phyloP scores from a whole-genome alignment of 2,329 filamentous ascomycete genomes.

The Fusarium clavum region DNA sequence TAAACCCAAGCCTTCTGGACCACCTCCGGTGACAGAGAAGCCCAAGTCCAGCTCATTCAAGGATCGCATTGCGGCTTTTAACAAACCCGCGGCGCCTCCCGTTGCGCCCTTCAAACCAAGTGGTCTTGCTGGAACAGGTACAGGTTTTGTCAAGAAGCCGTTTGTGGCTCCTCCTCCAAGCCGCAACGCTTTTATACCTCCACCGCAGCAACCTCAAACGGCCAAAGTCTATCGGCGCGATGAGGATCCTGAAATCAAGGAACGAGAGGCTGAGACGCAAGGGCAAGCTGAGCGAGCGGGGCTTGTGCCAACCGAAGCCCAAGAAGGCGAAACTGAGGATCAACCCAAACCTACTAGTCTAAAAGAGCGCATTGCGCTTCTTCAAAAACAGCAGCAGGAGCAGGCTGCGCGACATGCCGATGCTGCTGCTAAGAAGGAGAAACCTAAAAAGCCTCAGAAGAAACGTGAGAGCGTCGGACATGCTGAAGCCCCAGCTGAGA shows the following conservation, averaged over 20 bases:
- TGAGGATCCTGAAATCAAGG: conserved; percentile 80
- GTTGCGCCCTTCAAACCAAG: conserved; percentile 90
- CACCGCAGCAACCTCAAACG: conserved; percentile 75
- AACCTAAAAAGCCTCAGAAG: conserved; percentile 82
- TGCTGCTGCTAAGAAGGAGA: conserved; percentile 83
- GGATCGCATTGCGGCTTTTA: conserved; percentile 97
- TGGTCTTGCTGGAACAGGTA: conserved; percentile 65
- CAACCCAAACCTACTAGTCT: conserved; percentile 91
- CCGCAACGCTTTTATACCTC: conserved; percentile 88
- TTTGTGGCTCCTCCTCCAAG: conserved; percentile 96
- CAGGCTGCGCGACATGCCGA: conserved; percentile 86
- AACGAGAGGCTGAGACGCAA: conserved; percentile 72
- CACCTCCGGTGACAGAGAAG: conserved; percentile 79
- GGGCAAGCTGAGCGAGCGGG: conserved; percentile 78
- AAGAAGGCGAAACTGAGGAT: conserved; percentile 73
- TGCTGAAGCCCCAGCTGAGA: conserved; percentile 46
- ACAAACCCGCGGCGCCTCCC: conserved; percentile 86
- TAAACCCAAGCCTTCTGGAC: conserved; percentile 62
- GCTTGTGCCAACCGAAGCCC: conserved; percentile 58
- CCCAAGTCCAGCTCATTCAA: conserved; percentile 83
- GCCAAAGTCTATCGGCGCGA: conserved; percentile 86
- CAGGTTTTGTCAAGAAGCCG: conserved; percentile 91
- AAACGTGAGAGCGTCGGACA: conserved; percentile 64
- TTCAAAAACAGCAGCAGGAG: conserved; percentile 94
- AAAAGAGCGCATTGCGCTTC: conserved; percentile 92